These are phyloP conservation scores for Sordariomycetes sp. DNA, from an alignment of 2,329 filamentous ascomycete species.

Conservation along the genomic window DNA sequence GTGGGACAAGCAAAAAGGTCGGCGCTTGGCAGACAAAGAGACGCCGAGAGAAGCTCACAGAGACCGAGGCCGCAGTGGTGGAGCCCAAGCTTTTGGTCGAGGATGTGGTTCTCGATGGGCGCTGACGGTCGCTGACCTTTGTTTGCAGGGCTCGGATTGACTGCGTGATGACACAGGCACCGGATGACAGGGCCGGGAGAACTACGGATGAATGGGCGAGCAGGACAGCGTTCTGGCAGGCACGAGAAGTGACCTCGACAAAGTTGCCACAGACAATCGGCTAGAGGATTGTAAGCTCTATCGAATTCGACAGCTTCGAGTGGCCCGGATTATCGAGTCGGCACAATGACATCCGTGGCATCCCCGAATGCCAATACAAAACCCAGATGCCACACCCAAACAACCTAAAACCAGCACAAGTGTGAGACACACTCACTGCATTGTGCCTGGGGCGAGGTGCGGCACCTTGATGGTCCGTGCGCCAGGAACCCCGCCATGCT, in stretches of 20 bases:
- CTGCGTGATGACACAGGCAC: too few species aligned
- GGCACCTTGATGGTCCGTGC: background rate
- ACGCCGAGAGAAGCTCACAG: background rate
- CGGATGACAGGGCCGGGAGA: too few species aligned
- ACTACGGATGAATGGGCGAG: too few species aligned
- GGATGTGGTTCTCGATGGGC: background rate
- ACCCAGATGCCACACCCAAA: background rate
- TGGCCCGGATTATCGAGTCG: background rate
- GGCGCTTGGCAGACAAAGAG: background rate
- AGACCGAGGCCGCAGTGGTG: background rate
- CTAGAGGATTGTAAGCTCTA: too few species aligned
- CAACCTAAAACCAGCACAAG: background rate
- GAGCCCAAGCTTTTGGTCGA: background rate
- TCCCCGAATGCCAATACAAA: background rate
- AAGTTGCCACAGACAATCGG: too few species aligned
- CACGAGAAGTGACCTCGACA: too few species aligned
- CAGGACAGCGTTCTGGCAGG: too few species aligned
- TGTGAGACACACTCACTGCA: too few species aligned
- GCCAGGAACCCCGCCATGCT: background rate
- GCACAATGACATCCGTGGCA: background rate
- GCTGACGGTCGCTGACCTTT: background rate
- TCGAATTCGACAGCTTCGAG: too few species aligned
- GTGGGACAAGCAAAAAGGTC: background rate
- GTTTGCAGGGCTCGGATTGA: background rate
- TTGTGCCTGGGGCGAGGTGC: background rate